Percentiles rank a stretch among this genome's conserved stretches.
Conservation (phyloP, 1,139 yeast genomes). For the Diutina scorzettiae region DNA sequence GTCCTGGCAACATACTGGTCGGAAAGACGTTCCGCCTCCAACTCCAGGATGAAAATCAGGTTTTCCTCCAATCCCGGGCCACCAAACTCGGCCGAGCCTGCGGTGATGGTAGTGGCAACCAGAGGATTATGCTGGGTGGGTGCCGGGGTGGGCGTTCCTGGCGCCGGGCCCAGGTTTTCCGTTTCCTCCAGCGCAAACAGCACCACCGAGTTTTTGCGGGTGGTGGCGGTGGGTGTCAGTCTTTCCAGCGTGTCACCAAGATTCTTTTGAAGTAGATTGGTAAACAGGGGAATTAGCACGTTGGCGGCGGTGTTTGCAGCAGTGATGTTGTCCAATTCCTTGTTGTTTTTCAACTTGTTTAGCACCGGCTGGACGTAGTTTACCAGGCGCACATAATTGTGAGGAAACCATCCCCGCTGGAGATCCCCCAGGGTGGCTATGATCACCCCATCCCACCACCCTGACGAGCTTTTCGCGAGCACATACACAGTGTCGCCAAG, state of each 20-base stretch:
- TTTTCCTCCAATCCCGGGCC: background rate
- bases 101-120: conserved; percentile 9
- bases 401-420: conserved; percentile 71
- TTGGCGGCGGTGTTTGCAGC: conserved; percentile 43
- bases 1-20: conserved; percentile 19
- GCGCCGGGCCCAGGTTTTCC: conserved; percentile 10
- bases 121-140: conserved; percentile 8
- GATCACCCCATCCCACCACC: conserved; percentile 74
- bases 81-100: background rate
- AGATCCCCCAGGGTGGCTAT: conserved; percentile 29
- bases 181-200: conserved; percentile 23
- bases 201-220: conserved; percentile 36
- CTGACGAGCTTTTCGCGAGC: conserved; percentile 38
- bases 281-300: conserved; percentile 34
- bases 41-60: conserved; percentile 11
- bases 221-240: conserved; percentile 19
- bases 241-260: conserved; percentile 20
- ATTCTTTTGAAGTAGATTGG: conserved; percentile 27
- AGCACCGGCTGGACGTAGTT: conserved; percentile 36
- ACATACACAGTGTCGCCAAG: conserved; percentile 41
- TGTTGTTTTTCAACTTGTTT: conserved; percentile 26
- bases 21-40: conserved; percentile 27
- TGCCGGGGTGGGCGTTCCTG: conserved; percentile 6
- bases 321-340: conserved; percentile 32
- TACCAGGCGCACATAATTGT: conserved; percentile 38